These are phyloP conservation scores for Podaxis mareebaensis DNA, from an alignment of 768 basidiomycete species.

Conservation along the genomic window DNA sequence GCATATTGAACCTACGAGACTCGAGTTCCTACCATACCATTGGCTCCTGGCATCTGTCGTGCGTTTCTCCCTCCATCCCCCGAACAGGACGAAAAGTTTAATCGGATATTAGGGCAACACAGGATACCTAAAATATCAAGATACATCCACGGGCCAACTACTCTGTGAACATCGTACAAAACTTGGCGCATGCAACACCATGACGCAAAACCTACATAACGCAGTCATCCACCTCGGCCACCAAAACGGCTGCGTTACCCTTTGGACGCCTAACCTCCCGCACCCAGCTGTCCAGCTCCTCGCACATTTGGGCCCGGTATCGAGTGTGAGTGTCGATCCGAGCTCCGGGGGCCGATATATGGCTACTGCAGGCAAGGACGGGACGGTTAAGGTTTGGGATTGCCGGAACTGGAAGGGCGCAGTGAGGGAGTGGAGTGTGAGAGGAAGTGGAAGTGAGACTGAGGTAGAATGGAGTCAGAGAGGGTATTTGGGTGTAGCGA, in stretches of 20 bases:
- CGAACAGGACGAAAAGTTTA: background rate
- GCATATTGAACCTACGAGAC: slow-evolving; percentile 85
- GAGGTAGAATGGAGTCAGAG: slow-evolving; percentile 85
- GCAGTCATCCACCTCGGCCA: slow-evolving; percentile 95
- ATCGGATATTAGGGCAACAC: slow-evolving; percentile 63
- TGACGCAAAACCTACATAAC: slow-evolving; percentile 91
- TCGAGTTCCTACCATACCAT: slow-evolving; percentile 95
- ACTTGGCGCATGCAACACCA: slow-evolving; percentile 78
- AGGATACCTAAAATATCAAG: slow-evolving; percentile 94
- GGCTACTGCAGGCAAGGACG: slow-evolving; percentile 87
- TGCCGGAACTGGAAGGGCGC: slow-evolving; percentile 93
- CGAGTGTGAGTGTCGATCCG: slow-evolving; percentile 79
- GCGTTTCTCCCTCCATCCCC: slow-evolving; percentile 28
- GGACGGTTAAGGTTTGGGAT: slow-evolving; percentile 94
- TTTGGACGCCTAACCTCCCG: slow-evolving; percentile 95
- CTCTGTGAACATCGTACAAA: slow-evolving; percentile 89
- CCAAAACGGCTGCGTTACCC: slow-evolving; percentile 91
- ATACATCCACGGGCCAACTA: slow-evolving; percentile 89
- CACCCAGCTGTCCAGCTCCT: slow-evolving; percentile 91
- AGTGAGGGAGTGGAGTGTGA: slow-evolving; percentile 72
- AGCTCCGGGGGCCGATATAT: slow-evolving; percentile 87
- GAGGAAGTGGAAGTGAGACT: slow-evolving; percentile 56
- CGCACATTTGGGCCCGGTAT: slow-evolving; percentile 87
- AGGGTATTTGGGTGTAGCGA: slow-evolving; percentile 80
- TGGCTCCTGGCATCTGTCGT: slow-evolving; percentile 89